Base-by-base conservation (phyloP, 2,329 filamentous ascomycete genomes). In the Alternaria novae-zelandiae region DNA sequence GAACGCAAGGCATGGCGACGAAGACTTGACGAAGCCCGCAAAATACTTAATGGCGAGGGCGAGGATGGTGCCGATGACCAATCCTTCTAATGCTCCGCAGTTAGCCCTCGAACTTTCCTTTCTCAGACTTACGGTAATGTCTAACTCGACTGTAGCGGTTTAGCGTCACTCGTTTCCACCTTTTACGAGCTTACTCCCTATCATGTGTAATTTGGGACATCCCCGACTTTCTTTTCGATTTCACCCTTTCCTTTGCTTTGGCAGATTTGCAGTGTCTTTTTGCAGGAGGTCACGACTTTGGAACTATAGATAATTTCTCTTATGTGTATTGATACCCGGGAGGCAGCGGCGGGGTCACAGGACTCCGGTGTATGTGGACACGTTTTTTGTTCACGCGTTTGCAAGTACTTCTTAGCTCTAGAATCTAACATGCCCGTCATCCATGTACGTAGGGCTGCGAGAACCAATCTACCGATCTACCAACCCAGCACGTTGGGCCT, bases 11-110 rank as follows among this genome's bases (percentile, higher is more conserved):
- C 90, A 63, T 89, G 91, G 78, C 85, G 93, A 63, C 84, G 91
- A 66, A 86, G 91, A 69, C 85, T 97, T 54, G 92, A 96, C 69
- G 87, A 89, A 56, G 94, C 93, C 6, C 88, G 89, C 63, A 85
- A 87, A 56, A 86, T 92, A 4, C 83, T 97, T 28, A 92, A 95
- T 69, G 92, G 92, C 6, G 82, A 89, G 63, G 72, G 73, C 21
- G n/a, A 64, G 4, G 82, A 89, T 41, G 36, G 36, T 41, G 36
- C 36, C 63, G 70, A 73, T 26, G 72, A 74, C 36, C 63, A 68
- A 26, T 68, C 72, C 8, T 76, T 76, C 56, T 70, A 55, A 72
- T 56, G 21, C 20, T 17, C 13, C 45, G 15, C 43, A 41, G 17
- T 23, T 51, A 58, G 46, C 57, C 23, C 13, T 23, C 59, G 36